phyloP scores from a whole-genome alignment of 768 basidiomycete genomes.

The Cystoderma amianthinum region DNA sequence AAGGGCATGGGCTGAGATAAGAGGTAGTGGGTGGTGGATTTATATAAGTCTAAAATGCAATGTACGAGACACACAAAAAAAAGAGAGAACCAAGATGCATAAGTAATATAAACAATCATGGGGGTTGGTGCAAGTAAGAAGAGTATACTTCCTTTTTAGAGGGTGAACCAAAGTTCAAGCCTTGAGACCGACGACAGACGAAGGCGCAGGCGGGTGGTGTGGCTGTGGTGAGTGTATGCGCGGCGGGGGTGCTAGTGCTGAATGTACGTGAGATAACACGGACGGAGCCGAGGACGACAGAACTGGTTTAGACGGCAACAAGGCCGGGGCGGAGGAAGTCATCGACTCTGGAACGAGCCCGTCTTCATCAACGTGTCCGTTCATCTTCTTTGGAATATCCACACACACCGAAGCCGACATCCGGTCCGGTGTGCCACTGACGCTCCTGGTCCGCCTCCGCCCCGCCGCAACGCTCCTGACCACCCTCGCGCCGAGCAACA shows the following conservation, averaged over 20 bases:
- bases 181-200: conserved; percentile 19
- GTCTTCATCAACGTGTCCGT: not conserved
- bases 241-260: conserved; percentile 6
- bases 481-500: conserved; percentile 37
- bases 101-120: no score
- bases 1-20: no score
- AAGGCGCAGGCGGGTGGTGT: conserved; percentile 11
- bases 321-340: not conserved
- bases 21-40: not conserved
- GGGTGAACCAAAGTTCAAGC: conserved; percentile 11
- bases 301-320: not conserved
- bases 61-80: no score
- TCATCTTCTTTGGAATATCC: not conserved
- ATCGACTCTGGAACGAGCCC: not conserved
- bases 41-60: no score
- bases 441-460: conserved; percentile 32
- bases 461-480: conserved; percentile 49
- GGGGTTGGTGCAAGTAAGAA: no score
- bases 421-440: not conserved
- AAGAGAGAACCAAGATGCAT: no score
- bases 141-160: no score
- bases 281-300: not conserved
- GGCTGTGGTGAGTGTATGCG: conserved; percentile 16
- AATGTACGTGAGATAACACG: not conserved
- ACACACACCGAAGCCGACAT: not conserved